Percentiles rank a stretch among this genome's conserved stretches.
Evolutionary conservation across 1,284 basidiomycete genomes (phyloP).

Genomic region (Cystobasidium pallidum): DNA sequence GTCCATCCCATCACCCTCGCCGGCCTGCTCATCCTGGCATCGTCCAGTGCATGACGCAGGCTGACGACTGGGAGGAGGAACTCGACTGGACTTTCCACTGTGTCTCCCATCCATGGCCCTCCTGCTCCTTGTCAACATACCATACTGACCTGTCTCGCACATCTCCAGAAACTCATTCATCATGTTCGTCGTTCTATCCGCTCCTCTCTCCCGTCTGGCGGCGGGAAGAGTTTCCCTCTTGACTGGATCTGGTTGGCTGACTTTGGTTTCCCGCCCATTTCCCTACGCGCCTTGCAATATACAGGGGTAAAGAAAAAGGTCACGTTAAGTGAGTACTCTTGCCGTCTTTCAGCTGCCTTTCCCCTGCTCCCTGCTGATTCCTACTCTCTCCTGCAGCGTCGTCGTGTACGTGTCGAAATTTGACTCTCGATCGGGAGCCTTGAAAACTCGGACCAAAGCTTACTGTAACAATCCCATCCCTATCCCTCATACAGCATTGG

Average conservation of each 20-base stretch:
- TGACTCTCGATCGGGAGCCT: constrained; percentile 17
- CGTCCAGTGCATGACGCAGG: neutral
- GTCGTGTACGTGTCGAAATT: constrained; percentile 42
- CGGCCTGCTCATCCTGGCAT: neutral
- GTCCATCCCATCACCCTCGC: neutral
- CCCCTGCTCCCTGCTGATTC: neutral
- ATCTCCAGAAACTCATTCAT: constrained; percentile 24
- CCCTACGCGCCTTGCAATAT: neutral
- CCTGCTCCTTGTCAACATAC: neutral
- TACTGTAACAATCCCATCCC: constrained; percentile 7
- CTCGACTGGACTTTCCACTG: constrained; percentile 9
- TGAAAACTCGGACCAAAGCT: neutral
- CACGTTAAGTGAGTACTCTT: constrained; percentile 40
- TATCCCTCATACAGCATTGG: constrained; percentile 27
- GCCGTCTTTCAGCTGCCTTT: neutral
- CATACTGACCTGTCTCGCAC: constrained; percentile 14
- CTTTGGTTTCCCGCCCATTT: neutral
- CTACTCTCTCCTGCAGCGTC: constrained; percentile 27
- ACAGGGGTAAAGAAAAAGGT: constrained; percentile 39
- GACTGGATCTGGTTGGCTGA: constrained; percentile 27
- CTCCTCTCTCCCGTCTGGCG: neutral
- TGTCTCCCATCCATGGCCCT: neutral
- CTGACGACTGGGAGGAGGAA: neutral
- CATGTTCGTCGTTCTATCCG: constrained; percentile 20
- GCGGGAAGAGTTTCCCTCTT: too few species aligned